Evolutionary conservation across 106 monocot species (phyloP).

Genomic region (Acorus gramineus): DNA sequence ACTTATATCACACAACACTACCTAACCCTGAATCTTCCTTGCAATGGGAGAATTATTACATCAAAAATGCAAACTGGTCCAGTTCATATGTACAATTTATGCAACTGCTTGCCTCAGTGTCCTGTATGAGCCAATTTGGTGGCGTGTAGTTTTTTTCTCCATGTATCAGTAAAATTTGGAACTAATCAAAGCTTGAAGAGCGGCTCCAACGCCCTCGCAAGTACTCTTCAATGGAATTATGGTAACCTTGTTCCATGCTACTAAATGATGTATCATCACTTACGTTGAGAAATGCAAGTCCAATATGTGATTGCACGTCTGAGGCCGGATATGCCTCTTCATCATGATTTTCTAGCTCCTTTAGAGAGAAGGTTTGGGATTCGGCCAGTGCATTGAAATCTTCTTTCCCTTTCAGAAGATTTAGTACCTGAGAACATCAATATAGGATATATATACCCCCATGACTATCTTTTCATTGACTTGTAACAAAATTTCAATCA

Average conservation of each 20-base stretch:
- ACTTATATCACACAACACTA: too few species aligned
- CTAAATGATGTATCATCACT: slow-evolving; percentile 52
- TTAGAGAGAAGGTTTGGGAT: neutral
- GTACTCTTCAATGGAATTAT: slow-evolving; percentile 58
- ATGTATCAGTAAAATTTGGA: neutral
- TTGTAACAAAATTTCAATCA: too few species aligned
- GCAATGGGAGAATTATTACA: too few species aligned
- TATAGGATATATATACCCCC: too few species aligned
- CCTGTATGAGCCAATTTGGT: too few species aligned
- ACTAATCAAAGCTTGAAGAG: slow-evolving; percentile 72
- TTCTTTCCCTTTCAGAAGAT: slow-evolving; percentile 46
- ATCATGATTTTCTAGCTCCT: slow-evolving; percentile 41
- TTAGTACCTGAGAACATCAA: slow-evolving; percentile 30
- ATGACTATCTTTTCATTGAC: too few species aligned
- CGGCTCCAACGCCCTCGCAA: slow-evolving; percentile 59
- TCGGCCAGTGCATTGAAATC: slow-evolving; percentile 27
- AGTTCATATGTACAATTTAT: too few species aligned
- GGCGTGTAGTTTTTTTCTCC: too few species aligned
- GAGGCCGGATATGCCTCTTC: slow-evolving; percentile 53
- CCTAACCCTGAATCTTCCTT: too few species aligned
- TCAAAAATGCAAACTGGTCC: too few species aligned
- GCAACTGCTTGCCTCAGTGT: too few species aligned
- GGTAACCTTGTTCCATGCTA: slow-evolving; percentile 53
- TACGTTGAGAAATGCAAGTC: slow-evolving; percentile 74
- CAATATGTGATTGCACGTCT: slow-evolving; percentile 60